phyloP scores from a whole-genome alignment of 164 flowering plant species.

The Chloranthus sessilifolius region DNA sequence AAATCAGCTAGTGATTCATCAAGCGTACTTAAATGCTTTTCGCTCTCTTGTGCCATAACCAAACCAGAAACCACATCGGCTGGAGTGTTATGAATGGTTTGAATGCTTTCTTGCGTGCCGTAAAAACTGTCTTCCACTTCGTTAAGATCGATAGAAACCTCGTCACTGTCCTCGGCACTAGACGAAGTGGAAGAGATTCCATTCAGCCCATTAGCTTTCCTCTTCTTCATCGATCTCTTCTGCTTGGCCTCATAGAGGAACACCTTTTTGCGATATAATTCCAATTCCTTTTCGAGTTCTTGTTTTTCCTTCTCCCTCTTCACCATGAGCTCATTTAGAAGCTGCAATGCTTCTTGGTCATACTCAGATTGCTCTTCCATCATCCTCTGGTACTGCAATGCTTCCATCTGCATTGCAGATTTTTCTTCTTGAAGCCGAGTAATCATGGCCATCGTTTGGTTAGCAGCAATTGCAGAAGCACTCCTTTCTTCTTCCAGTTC shows the following conservation, averaged over 20 bases:
- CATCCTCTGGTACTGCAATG: slow-evolving; percentile 91
- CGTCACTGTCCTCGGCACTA: slow-evolving; percentile 67
- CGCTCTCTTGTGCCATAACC: slow-evolving; percentile 26
- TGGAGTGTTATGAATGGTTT: slow-evolving; percentile 40
- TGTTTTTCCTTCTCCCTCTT: slow-evolving; percentile 86
- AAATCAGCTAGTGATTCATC: slow-evolving; percentile 58
- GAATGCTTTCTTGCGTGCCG: slow-evolving; percentile 27
- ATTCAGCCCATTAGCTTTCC: slow-evolving; percentile 36
- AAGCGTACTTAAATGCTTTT: slow-evolving; percentile 25
- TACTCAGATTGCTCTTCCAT: slow-evolving; percentile 96
- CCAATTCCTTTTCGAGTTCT: slow-evolving; percentile 66
- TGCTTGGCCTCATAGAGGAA: slow-evolving; percentile 48
- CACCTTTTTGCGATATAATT: slow-evolving; percentile 39
- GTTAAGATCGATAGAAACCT: slow-evolving; percentile 48
- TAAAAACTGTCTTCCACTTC: slow-evolving; percentile 40
- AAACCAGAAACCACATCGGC: slow-evolving; percentile 45
- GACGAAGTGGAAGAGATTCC: slow-evolving; percentile 50
- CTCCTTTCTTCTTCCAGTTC: slow-evolving; percentile 93
- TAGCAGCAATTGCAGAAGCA: slow-evolving; percentile 81
- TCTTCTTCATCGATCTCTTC: slow-evolving; percentile 35
- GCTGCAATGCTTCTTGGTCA: slow-evolving; percentile 81
- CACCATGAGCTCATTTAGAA: slow-evolving; percentile 74
- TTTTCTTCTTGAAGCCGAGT: slow-evolving; percentile 93
- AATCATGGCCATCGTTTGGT: slow-evolving; percentile 97
- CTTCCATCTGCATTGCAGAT: slow-evolving; percentile 90